Conservation (phyloP, 306 rosid species). For the Citrullus amarus region DNA sequence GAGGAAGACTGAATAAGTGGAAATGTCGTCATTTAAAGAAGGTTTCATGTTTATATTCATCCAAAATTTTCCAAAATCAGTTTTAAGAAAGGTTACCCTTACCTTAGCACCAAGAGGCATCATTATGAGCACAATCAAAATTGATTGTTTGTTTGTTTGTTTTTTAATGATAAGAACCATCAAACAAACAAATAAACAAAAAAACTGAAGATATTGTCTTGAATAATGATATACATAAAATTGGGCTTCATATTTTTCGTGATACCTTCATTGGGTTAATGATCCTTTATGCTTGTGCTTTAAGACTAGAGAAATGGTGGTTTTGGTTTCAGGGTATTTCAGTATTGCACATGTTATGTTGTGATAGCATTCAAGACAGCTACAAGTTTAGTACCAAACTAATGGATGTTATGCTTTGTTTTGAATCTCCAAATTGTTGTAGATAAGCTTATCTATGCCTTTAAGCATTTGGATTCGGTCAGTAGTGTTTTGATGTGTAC, state of each 20-base stretch:
- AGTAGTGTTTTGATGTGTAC: not conserved
- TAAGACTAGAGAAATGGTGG: not conserved
- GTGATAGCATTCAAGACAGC: not conserved
- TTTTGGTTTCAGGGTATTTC: not conserved
- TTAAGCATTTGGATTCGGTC: not conserved
- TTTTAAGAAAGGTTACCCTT: not conserved
- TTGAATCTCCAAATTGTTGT: not conserved
- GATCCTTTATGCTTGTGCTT: not conserved
- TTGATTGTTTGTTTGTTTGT: no score
- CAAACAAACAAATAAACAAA: no score
- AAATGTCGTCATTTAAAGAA: not conserved
- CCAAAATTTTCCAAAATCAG: not conserved
- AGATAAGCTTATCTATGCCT: not conserved
- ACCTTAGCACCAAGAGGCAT: not conserved
- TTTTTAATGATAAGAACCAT: no score
- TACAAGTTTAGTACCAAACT: not conserved
- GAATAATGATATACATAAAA: not conserved
- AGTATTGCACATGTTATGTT: not conserved
- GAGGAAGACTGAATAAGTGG: not conserved
- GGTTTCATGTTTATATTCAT: not conserved
- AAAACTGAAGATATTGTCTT: not conserved
- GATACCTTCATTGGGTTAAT: not conserved
- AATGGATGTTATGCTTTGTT: not conserved
- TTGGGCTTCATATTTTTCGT: not conserved
- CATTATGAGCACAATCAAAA: not conserved